Conservation (phyloP, 176 grass and related monocot genomes). For the Hordeum vulgare region DNA sequence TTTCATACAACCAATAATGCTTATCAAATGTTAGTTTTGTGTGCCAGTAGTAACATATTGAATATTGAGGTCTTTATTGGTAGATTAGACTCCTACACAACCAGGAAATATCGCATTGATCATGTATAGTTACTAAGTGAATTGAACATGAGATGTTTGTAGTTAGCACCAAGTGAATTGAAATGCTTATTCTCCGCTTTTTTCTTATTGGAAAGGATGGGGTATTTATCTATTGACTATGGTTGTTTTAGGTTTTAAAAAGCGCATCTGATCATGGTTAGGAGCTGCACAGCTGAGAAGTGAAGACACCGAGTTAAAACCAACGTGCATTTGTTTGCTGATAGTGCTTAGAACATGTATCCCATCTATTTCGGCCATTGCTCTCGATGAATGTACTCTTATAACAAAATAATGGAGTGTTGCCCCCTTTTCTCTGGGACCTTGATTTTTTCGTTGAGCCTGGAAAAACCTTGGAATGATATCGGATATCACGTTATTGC, state of each 20-base stretch:
- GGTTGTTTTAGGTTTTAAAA: slow-evolving; percentile 53
- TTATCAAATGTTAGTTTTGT: not conserved
- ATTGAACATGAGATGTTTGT: not conserved
- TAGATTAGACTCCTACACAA: not conserved
- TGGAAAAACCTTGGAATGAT: not conserved
- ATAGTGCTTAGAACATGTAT: slow-evolving; percentile 9
- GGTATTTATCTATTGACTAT: slow-evolving; percentile 31
- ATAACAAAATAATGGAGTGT: not conserved
- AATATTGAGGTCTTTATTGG: not conserved
- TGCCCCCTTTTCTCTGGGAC: not conserved
- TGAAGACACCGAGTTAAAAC: slow-evolving; percentile 29
- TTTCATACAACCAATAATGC: not conserved
- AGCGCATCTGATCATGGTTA: slow-evolving; percentile 57
- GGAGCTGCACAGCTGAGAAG: slow-evolving; percentile 34
- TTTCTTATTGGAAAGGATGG: not conserved
- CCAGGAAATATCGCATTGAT: not conserved
- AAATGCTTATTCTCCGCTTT: not conserved
- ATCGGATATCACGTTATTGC: not conserved
- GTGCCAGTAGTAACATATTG: not conserved
- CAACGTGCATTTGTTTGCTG: slow-evolving; percentile 8
- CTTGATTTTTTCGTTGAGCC: not conserved
- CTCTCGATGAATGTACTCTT: slow-evolving; percentile 4
- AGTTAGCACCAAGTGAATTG: not conserved
- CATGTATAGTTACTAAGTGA: not conserved
- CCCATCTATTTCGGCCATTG: not conserved